These are phyloP conservation scores for Plasmopara muralis DNA, from an alignment of 352 stramenopile species.

Conservation along the genomic window DNA sequence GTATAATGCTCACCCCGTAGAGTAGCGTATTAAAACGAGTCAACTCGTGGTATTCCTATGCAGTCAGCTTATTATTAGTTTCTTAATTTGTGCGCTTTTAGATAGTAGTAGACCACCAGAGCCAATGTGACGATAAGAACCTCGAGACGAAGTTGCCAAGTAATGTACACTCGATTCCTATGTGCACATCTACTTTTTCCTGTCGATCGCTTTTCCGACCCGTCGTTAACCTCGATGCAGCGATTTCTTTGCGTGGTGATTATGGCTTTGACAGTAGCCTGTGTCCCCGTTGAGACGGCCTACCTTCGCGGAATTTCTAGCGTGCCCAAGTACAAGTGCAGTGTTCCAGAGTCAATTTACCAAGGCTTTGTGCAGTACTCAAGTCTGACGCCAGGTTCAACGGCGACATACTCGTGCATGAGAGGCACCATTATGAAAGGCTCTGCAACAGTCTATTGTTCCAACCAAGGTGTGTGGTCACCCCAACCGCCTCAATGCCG, in stretches of 20 bases:
- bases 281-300: conserved; percentile 8
- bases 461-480: conserved; percentile 33
- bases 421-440: conserved; percentile 36
- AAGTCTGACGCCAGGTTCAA: conserved; percentile 28
- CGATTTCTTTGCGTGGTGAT: conserved; percentile 3
- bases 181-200: too few relatives aligned
- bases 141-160: conserved; percentile 8
- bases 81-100: too few relatives aligned
- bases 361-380: conserved; percentile 39
- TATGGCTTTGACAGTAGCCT: background rate
- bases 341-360: conserved; percentile 23
- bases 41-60: background rate
- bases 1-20: conserved; percentile 19
- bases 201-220: background rate
- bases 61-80: too few relatives aligned
- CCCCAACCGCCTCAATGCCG: conserved; percentile 31
- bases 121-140: conserved; percentile 11
- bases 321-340: conserved; percentile 14
- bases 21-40: background rate
- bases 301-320: conserved; percentile 21
- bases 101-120: too few relatives aligned
- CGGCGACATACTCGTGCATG: conserved; percentile 34
- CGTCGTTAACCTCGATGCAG: conserved; percentile 4
- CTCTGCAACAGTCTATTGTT: conserved; percentile 26
- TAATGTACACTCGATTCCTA: conserved; percentile 7